A percentile compares a stretch with the other conserved stretches of the same genome.
phyloP scores from a whole-genome alignment of 2,329 filamentous ascomycete genomes.

The Botryotinia globosa region DNA sequence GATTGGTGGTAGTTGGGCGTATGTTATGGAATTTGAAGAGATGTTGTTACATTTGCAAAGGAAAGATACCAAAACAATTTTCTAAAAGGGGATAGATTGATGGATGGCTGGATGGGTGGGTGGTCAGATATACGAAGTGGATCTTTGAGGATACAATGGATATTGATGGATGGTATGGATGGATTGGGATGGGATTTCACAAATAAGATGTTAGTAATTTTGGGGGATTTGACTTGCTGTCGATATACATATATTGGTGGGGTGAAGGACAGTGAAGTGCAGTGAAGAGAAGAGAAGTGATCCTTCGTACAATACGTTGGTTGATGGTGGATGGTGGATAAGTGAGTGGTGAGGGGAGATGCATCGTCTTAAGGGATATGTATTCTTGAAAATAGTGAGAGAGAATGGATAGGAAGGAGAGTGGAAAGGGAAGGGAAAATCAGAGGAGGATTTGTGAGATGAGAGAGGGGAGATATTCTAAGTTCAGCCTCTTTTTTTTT shows the following conservation, averaged over 20 bases:
- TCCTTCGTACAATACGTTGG: background rate
- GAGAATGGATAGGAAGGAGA: background rate
- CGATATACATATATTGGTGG: background rate
- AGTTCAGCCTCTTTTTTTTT: slow-evolving; percentile 11
- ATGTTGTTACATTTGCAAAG: slow-evolving; percentile 13
- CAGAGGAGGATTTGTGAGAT: background rate
- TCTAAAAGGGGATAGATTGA: background rate
- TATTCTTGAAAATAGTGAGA: background rate
- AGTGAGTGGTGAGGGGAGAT: background rate
- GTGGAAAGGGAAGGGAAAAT: background rate
- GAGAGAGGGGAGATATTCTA: background rate
- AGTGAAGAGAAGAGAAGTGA: background rate
- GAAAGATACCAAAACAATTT: slow-evolving; percentile 19
- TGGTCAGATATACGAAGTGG: background rate
- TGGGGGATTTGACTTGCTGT: background rate
- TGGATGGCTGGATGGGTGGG: slow-evolving; percentile 8
- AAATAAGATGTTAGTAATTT: slow-evolving; percentile 17
- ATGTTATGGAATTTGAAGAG: slow-evolving; percentile 8
- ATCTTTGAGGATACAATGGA: slow-evolving; percentile 17
- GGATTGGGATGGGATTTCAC: slow-evolving; percentile 11
- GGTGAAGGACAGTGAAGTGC: background rate
- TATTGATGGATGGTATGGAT: slow-evolving; percentile 3
- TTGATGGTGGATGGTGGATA: background rate
- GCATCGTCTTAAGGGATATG: background rate
- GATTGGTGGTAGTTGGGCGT: slow-evolving; percentile 12